These are phyloP conservation scores for Ramalina intermedia DNA, from an alignment of 495 filamentous ascomycete genomes.

Conservation along the genomic window DNA sequence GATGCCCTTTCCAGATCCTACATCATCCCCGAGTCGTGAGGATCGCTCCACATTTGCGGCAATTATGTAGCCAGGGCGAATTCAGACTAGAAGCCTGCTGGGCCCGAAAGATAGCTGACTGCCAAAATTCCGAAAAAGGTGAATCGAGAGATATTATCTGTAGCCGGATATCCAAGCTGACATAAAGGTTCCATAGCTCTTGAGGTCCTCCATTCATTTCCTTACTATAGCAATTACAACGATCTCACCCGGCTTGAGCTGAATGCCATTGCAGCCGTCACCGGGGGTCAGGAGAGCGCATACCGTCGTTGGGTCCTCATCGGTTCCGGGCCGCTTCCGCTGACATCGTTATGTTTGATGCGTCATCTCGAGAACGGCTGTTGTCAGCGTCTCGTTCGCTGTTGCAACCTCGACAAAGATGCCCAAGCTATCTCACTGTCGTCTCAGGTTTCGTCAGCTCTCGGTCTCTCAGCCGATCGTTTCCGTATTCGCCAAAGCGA, in stretches of 20 bases:
- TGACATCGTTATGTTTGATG: slow-evolving; percentile 24
- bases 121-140: slow-evolving; percentile 8
- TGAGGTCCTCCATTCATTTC: slow-evolving; percentile 19
- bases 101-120: slow-evolving; percentile 17
- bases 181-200: slow-evolving; percentile 5
- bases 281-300: neutral
- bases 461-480: slow-evolving; percentile 12
- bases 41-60: slow-evolving; percentile 18
- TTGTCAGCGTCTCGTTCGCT: neutral
- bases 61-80: slow-evolving; percentile 25
- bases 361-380: slow-evolving; percentile 2
- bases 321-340: slow-evolving; percentile 29
- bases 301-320: slow-evolving; percentile 21
- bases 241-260: slow-evolving; percentile 29
- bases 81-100: slow-evolving; percentile 25
- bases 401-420: slow-evolving; percentile 23
- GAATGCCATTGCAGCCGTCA: slow-evolving; percentile 17
- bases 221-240: slow-evolving; percentile 30
- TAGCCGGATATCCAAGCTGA: neutral
- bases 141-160: neutral
- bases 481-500: slow-evolving; percentile 22
- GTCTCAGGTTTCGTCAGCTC: slow-evolving; percentile 11
- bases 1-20: slow-evolving; percentile 14
- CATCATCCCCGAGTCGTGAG: slow-evolving; percentile 11
- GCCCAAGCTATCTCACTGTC: slow-evolving; percentile 19